Conservation (phyloP, 2,329 filamentous ascomycete species). For the Claviceps arundinis region DNA sequence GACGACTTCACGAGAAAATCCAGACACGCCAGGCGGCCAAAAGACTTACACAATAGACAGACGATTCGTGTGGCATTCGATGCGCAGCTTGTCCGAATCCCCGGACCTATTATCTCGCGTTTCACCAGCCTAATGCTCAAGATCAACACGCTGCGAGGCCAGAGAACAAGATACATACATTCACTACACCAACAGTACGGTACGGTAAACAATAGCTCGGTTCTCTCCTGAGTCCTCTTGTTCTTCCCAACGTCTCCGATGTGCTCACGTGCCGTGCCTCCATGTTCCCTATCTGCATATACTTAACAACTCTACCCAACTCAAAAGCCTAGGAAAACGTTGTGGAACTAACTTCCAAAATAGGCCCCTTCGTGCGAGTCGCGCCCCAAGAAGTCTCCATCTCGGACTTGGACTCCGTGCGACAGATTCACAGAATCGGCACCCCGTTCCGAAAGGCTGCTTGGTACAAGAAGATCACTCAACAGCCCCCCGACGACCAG, state of each 20-base stretch:
- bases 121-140: background rate
- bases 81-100: background rate
- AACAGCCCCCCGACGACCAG: background rate
- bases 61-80: background rate
- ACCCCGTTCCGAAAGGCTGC: background rate
- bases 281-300: too few relatives aligned
- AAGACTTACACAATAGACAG: background rate
- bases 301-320: too few relatives aligned
- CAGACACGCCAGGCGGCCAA: background rate
- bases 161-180: background rate
- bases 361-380: background rate
- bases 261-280: too few relatives aligned
- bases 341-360: too few relatives aligned
- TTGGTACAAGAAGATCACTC: slow-evolving; percentile 1
- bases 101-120: background rate
- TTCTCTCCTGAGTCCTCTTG: background rate
- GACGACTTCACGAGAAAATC: background rate
- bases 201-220: background rate
- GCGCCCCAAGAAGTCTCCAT: background rate
- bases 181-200: background rate
- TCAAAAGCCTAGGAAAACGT: too few relatives aligned
- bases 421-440: background rate
- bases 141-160: background rate
- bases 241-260: background rate
- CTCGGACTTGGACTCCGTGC: background rate